Base-by-base conservation (phyloP, 139 green algal species). In the Coccomyxa sp. region DNA sequence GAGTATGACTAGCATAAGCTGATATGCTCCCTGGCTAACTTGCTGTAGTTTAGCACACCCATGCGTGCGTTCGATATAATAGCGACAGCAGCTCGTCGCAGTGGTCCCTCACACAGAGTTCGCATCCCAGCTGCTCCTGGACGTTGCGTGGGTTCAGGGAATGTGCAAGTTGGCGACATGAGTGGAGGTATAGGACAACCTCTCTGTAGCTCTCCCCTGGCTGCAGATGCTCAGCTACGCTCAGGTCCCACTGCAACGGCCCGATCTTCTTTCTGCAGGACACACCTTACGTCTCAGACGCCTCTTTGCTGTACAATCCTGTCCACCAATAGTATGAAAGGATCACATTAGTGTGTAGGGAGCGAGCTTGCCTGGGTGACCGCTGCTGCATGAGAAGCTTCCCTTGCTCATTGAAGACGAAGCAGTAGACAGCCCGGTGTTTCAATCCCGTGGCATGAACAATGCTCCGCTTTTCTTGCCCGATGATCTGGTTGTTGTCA, bases 241-340 rank as follows among this genome's bases (percentile, higher is more conserved):
- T 89, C 9, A 95, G 70, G 78, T 95, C 91, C 90, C 89, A 94
- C 81, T 92, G 83, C 7, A 77, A 54, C 0, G 90, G 87, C 1
- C 86, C 87, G 9, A 95, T 92, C 40, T 90, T 89, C 71, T 95
- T 95, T 34, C 74, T 78, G 50, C 14, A 31, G n/a, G n/a, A n/a
- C n/a, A n/a, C n/a, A n/a, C n/a, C n/a, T n/a, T n/a, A n/a, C n/a
- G n/a, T n/a, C n/a, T n/a, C n/a, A n/a, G n/a, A n/a, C n/a, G n/a
- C n/a, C n/a, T n/a, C n/a, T n/a, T n/a, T n/a, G n/a, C n/a, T n/a
- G n/a, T n/a, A n/a, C n/a, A n/a, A n/a, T n/a, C n/a, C n/a, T 64
- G 50, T 22, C 22, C 5, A 64, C 29, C 31, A 1, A 33, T 10
- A 44, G 24, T 36, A 14, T 73, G 3, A 73, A 2, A 36, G n/a